Percentiles rank a stretch among this genome's conserved stretches.
Evolutionary conservation across 495 filamentous ascomycete species (phyloP).

Genomic region (Xylaria grammica): DNA sequence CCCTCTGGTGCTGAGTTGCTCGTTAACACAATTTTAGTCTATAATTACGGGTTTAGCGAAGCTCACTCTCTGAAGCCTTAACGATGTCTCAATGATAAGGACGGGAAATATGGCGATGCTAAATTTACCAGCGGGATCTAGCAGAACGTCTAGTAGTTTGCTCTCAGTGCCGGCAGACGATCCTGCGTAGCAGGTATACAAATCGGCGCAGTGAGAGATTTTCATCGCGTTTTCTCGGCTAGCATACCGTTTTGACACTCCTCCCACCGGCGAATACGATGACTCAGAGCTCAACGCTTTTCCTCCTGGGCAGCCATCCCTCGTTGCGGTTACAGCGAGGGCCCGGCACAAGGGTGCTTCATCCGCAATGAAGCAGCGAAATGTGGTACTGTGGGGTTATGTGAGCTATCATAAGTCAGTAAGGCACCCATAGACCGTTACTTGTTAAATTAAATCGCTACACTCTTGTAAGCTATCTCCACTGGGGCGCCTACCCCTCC

Average conservation of each 20-base stretch:
- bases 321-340: constrained; percentile 31
- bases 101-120: constrained; percentile 40
- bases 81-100: constrained; percentile 49
- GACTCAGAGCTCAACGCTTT: constrained; percentile 33
- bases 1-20: constrained; percentile 47
- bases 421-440: neutral
- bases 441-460: neutral
- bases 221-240: constrained; percentile 53
- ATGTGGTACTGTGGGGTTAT: neutral
- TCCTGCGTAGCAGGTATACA: constrained; percentile 55
- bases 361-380: constrained; percentile 25
- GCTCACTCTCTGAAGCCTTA: constrained; percentile 51
- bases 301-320: constrained; percentile 34
- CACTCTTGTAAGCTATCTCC: neutral
- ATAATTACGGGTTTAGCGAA: constrained; percentile 35
- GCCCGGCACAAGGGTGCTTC: constrained; percentile 33
- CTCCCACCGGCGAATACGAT: constrained; percentile 29
- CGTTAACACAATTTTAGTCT: constrained; percentile 43
- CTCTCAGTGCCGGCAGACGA: constrained; percentile 47
- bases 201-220: constrained; percentile 47
- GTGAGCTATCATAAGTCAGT: neutral
- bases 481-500: no score
- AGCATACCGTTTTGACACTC: constrained; percentile 48
- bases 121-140: constrained; percentile 20
- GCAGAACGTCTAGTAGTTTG: constrained; percentile 34